Evolutionary conservation across 192 early-diverging fungal species (phyloP), one percentile per base, ranked within the genome.

Genomic region (Coemansia sp.): DNA sequence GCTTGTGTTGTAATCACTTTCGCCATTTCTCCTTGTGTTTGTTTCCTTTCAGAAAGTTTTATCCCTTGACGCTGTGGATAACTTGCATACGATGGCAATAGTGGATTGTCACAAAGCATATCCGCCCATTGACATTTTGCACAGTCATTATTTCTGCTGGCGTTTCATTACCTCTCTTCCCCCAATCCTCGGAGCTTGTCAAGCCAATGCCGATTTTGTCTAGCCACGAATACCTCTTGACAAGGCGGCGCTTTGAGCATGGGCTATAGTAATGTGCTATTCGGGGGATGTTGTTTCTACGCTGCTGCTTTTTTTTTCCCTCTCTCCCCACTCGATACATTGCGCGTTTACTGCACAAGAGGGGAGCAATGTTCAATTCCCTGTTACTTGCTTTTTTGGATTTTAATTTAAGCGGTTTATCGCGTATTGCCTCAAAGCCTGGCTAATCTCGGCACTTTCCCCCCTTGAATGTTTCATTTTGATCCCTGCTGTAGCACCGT

Each of bases 401-500:
- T 13, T 33, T 55, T 22, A 7, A 19, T n/a, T 49, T 29, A 53
- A 32, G 20, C 50, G 22, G 50, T 22, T 17, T 5, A 45, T 45
- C 17, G 1, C 42, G 15, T 45, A 45, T 17, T 29, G 10, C 1
- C 13, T 17, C 15, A 45, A 17, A 45, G 17, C 5, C 42, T 13
- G 15, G 42, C 42, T 45, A 45, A 45, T 45, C 4, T 43, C 0
- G 15, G 14, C 38, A 49, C n/a, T 53, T 50, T 52, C 4, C 35
- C 35, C 34, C 32, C 14, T 11, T 55, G n/a, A 2, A 57, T 53
- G 17, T 20, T 14, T 49, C 14, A 6, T 49, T 11, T 5, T 33
- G 9, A 32, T 32, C 52, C 11, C 29, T 13, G 11, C 32, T 15
- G 59, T 84, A 97, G 95, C 97, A 17, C 94, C 96, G 33, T 99